Evolutionary conservation across 768 basidiomycete genomes (phyloP), one percentile per base, ranked within the genome.

Genomic region (Psilocybe azurescens): DNA sequence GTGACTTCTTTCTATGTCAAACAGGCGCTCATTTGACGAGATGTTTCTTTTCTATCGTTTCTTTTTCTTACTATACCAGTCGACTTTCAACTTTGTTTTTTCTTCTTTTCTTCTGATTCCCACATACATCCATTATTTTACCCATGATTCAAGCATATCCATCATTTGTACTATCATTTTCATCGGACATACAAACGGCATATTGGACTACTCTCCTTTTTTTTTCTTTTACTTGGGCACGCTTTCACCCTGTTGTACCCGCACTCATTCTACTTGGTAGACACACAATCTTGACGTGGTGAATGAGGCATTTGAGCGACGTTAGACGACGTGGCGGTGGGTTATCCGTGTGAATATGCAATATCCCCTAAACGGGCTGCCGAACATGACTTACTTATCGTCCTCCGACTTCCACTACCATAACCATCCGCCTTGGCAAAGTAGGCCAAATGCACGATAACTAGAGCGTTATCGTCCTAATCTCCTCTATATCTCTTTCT

Each of bases 1-100:
- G 74, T 80, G 18, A 75, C 72, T 61, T 70, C 71, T 62, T 84
- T 84, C 71, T 85, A 84, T 70, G 68, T 68, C 6, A 60, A 62
- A 36, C 74, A 75, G 58, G 75, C 70, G 28, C 64, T 75, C 14
- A 59, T 76, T 18, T 77, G 65, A 74, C 53, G 36, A n/a, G 13
- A 2, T 48, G 9, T 55, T 41, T 54, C 47, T 51, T 20, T 55
- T 24, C 18, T 32, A 13, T 56, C 9, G 6, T 41, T 47, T 50
- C 32, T 57, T 44, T 39, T 41, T 24, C 28, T 18, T 24, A 20
- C 9, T n/a, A 44, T 29, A 33, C 14, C 32, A 28, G 18, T 57
- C 28, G 30, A 46, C 16, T 46, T 47, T 32, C 16, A 47, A 18
- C 9, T 5, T 57, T 33, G 5, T 44, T 16, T n/a, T 44, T 16